These are phyloP conservation scores for Lippia alba DNA, from an alignment of 305 asterid species.

Conservation along the genomic window DNA sequence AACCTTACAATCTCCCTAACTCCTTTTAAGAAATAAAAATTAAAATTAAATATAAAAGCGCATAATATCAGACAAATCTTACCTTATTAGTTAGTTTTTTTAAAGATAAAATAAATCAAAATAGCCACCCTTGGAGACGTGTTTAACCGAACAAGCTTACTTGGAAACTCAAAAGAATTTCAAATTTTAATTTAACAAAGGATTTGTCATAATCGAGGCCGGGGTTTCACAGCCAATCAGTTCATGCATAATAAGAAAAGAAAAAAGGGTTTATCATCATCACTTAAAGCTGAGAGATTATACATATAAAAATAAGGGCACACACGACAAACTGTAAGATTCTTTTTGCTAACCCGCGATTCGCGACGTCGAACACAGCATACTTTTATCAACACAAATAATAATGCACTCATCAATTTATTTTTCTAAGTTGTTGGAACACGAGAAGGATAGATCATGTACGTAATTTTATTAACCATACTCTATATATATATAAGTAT, in stretches of 20 bases:
- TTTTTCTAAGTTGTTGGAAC: slow-evolving; percentile 21
- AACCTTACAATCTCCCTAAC: no score
- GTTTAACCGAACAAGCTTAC: no score
- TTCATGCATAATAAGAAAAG: neutral
- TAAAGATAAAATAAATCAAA: no score
- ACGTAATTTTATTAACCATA: no score
- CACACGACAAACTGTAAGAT: slow-evolving; percentile 24
- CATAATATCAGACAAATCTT: no score
- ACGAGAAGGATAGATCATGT: slow-evolving; percentile 22
- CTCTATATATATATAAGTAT: no score
- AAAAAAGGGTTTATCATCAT: neutral
- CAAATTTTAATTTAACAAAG: no score
- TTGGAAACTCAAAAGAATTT: no score
- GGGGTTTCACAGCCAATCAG: neutral
- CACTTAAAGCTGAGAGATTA: neutral
- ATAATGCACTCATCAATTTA: neutral
- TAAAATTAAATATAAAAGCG: no score
- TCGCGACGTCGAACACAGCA: slow-evolving; percentile 4
- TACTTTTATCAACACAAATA: neutral
- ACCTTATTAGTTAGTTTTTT: no score
- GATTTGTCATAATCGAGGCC: neutral
- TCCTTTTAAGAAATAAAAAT: no score
- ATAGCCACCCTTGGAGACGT: no score
- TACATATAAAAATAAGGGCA: neutral
- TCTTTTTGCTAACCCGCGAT: slow-evolving; percentile 14